Evolutionary conservation across 2,329 filamentous ascomycete species (phyloP), one percentile per base, ranked within the genome.

Genomic region (Penicillium hesseltinei): DNA sequence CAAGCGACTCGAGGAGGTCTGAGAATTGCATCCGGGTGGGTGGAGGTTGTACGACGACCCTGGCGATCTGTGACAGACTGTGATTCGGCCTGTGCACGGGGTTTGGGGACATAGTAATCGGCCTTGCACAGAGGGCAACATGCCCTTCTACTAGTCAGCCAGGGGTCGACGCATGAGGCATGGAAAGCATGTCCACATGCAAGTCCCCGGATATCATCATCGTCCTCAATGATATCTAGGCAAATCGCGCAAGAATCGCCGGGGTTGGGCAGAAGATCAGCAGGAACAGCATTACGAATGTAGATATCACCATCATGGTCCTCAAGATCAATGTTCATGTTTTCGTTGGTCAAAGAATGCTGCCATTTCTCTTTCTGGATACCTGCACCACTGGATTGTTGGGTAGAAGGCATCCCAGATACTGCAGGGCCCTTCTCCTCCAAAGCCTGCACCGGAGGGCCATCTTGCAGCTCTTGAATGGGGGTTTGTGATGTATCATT

Each of bases 151-250:
- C 90, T 92, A 10, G 94, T 99, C 62, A 99, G 79, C 94, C 94
- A 99, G 11, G 94, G 94, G 67, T 99, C 94, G 48, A 99, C 85
- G 71, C 94, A 99, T 39, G 89, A 90, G 50, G 92, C 92, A 73
- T 99, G 94, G 84, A 97, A 99, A 53, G 93, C 92, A 75, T 99
- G 94, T n/a, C 94, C 94, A 70, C 94, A 99, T 4, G 91, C 92
- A 60, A 99, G 79, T 2, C 94, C 94, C 65, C 94, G 90, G 49
- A 99, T 88, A 71, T 99, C 93, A 67, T 97, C 94, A 62, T 97
- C 91, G 62, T 97, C 91, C 73, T 99, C 94, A 19, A 99, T 84
- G 0, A 85, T 88, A 71, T 99, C 94, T 63, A 99, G 88, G 74
- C 94, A 99, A 67, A 99, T 97, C 50, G 94, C 94, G 75, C 94